Evolutionary conservation across 2,329 filamentous ascomycete genomes (phyloP).

Genomic region (Tolypocladium capitatum): DNA sequence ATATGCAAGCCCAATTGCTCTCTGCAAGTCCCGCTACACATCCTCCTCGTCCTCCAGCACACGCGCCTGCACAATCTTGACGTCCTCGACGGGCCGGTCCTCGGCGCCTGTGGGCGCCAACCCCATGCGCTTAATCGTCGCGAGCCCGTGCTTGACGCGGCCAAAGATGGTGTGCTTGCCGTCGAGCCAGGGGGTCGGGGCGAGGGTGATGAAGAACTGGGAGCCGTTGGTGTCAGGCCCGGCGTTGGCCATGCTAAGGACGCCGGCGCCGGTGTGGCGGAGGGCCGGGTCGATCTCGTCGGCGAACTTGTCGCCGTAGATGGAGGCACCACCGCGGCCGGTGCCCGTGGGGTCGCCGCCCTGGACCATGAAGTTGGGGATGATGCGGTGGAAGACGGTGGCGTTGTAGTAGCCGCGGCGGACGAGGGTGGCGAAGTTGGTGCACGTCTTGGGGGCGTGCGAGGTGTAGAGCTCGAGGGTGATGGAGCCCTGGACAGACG

Average conservation of each 20-base stretch:
- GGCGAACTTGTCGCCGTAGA: conserved; percentile 87
- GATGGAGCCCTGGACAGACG: conserved; percentile 54
- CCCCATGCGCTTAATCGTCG: conserved; percentile 76
- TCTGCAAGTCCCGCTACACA: not conserved
- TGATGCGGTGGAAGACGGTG: conserved; percentile 85
- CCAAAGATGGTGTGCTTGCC: conserved; percentile 97
- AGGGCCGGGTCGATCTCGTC: conserved; percentile 73
- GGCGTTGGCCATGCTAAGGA: conserved; percentile 94
- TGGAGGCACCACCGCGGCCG: conserved; percentile 74
- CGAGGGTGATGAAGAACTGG: conserved; percentile 93
- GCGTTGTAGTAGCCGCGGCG: conserved; percentile 77
- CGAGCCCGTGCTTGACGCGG: conserved; percentile 70
- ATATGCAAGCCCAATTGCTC: not conserved
- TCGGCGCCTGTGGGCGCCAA: conserved; percentile 70
- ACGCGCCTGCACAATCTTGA: conserved; percentile 64
- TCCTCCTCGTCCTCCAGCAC: conserved; percentile 48
- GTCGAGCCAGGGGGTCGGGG: conserved; percentile 90
- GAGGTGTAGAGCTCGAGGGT: conserved; percentile 77
- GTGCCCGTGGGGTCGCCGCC: conserved; percentile 90
- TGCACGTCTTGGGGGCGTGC: conserved; percentile 81
- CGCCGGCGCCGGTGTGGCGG: conserved; percentile 83
- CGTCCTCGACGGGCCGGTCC: conserved; percentile 68
- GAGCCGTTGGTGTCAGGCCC: conserved; percentile 88
- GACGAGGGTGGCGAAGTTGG: conserved; percentile 73
- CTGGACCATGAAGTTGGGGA: conserved; percentile 93